A percentile compares a stretch with the other conserved stretches of the same genome.
Conservation (phyloP, 495 filamentous ascomycete genomes). For the Aspergillus bertholletiae region DNA sequence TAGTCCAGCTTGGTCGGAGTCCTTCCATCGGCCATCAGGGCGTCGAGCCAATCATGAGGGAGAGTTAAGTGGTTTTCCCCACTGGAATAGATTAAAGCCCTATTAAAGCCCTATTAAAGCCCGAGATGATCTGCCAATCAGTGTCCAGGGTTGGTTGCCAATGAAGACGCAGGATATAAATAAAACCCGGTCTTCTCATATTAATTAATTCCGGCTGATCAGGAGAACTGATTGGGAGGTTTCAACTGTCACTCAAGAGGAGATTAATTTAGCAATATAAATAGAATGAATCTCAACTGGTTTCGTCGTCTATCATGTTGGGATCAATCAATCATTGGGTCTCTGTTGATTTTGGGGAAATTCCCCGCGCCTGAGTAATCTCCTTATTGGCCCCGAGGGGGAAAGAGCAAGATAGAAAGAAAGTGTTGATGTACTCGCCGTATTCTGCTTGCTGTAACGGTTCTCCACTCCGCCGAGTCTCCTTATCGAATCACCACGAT, state of each 20-base stretch:
- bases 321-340: too few relatives aligned
- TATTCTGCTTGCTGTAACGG: background rate
- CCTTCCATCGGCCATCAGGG: too few relatives aligned
- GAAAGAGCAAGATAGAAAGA: too few relatives aligned
- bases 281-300: background rate
- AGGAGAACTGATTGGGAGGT: too few relatives aligned
- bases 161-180: background rate
- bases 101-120: too few relatives aligned
- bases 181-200: background rate
- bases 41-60: too few relatives aligned
- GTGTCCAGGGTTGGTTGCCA: background rate
- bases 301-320: background rate
- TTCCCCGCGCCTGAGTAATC: too few relatives aligned
- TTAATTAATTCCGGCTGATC: slow-evolving; percentile 1
- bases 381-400: background rate
- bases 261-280: background rate
- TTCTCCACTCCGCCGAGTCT: background rate
- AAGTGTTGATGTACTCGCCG: too few relatives aligned
- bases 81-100: background rate
- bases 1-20: too few relatives aligned
- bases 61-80: too few relatives aligned
- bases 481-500: slow-evolving; percentile 5
- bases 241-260: background rate
- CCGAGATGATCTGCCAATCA: background rate
- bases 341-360: too few relatives aligned